These are phyloP conservation scores for Xylaria multiplex DNA, from an alignment of 2,329 filamentous ascomycete species.

Conservation along the genomic window DNA sequence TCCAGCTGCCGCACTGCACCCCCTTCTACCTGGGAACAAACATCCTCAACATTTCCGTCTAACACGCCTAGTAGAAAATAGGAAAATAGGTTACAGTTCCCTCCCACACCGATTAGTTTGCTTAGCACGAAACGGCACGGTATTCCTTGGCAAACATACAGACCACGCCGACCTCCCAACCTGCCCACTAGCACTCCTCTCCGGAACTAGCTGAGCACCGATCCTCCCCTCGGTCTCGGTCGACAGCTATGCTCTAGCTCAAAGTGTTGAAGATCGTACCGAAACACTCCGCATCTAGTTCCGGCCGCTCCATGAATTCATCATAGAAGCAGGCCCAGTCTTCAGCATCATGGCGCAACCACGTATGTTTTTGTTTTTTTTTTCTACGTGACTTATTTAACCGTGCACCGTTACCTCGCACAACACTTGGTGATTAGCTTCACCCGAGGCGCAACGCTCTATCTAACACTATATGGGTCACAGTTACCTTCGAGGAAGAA, in stretches of 20 bases:
- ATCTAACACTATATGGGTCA: slow-evolving; percentile 30
- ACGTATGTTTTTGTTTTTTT: slow-evolving; percentile 44
- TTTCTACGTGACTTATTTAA: background rate
- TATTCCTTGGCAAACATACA: slow-evolving; percentile 4
- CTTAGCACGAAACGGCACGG: background rate
- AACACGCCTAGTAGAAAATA: slow-evolving; percentile 8
- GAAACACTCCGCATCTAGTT: slow-evolving; percentile 10
- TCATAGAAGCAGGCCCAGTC: slow-evolving; percentile 19
- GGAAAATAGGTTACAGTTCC: slow-evolving; percentile 5
- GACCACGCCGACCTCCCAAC: background rate
- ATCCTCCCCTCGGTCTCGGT: slow-evolving; percentile 19
- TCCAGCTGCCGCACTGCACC: background rate
- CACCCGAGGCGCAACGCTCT: slow-evolving; percentile 4
- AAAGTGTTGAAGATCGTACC: slow-evolving; percentile 15
- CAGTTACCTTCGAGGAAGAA: slow-evolving; percentile 63
- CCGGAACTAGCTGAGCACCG: slow-evolving; percentile 15
- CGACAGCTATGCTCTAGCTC: slow-evolving; percentile 36
- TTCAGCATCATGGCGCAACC: slow-evolving; percentile 43
- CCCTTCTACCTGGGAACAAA: slow-evolving; percentile 6
- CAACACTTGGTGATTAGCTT: background rate
- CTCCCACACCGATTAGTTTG: slow-evolving; percentile 14
- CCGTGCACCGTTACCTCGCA: background rate
- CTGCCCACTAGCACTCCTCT: background rate
- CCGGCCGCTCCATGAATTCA: slow-evolving; percentile 29
- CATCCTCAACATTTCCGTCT: background rate